Evolutionary conservation across 805 yeast species (phyloP).

Genomic region (Komagataella kurtzmanii): DNA sequence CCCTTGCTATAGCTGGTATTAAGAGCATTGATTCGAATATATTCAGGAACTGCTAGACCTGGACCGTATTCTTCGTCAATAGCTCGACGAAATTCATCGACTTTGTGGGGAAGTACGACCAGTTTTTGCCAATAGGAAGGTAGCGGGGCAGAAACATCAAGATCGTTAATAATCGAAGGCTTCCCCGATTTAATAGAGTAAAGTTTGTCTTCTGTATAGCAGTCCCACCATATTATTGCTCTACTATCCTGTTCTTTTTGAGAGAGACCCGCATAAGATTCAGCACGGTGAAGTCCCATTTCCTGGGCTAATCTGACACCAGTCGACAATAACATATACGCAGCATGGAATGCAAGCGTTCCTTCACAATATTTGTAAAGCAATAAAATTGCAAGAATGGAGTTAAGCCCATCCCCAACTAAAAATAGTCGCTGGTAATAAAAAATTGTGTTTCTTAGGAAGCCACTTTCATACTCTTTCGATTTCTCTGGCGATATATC

Average conservation of each 20-base stretch:
- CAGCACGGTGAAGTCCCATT: slow-evolving; percentile 41
- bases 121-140: background rate
- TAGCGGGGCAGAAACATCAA: slow-evolving; percentile 23
- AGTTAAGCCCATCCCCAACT: slow-evolving; percentile 34
- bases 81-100: background rate
- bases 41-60: background rate
- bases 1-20: background rate
- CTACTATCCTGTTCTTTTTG: slow-evolving; percentile 23
- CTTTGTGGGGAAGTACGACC: background rate
- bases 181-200: slow-evolving; percentile 31
- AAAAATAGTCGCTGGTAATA: slow-evolving; percentile 39
- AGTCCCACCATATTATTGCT: slow-evolving; percentile 33
- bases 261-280: slow-evolving; percentile 23
- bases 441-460: slow-evolving; percentile 27
- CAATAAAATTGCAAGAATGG: slow-evolving; percentile 38
- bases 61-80: background rate
- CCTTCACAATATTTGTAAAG: slow-evolving; percentile 25
- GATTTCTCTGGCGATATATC: slow-evolving; percentile 8
- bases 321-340: slow-evolving; percentile 25
- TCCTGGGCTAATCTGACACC: slow-evolving; percentile 43
- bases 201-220: slow-evolving; percentile 33
- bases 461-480: slow-evolving; percentile 14
- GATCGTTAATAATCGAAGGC: slow-evolving; percentile 29
- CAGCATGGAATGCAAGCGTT: slow-evolving; percentile 21
- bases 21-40: background rate